Evolutionary conservation across 2,329 filamentous ascomycete species (phyloP), one percentile per base, ranked within the genome.

Genomic region (Capronia americana): DNA sequence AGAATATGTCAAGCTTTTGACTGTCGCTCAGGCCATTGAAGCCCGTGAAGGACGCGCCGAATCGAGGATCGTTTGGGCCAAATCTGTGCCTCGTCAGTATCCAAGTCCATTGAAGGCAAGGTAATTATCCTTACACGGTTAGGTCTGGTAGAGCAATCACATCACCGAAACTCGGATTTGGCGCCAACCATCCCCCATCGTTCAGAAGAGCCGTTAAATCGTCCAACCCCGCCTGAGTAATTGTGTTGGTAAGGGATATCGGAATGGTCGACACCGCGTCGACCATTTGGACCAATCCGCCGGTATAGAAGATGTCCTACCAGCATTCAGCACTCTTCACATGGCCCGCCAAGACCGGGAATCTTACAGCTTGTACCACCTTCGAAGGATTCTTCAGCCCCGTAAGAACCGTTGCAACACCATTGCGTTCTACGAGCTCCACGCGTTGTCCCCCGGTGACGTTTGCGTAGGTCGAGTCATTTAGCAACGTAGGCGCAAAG

Each of bases 151-250:
- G 12, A n/a, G 17, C 5, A 48, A 48, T 48, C 17, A n/a, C 11
- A 48, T 7, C 23, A 23, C 20, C 44, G 11, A 48, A 48, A 2
- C 14, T 4, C 44, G 23, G n/a, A 48, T 5, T 48, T 17, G 44
- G 44, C 23, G 44, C 44, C 44, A 48, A 48, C 44, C 44, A 48
- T 23, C 44, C 44, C 20, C 1, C 44, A 2, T 48, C 23, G 23
- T 48, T 48, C 44, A 48, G 23, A 48, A 48, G 44, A 3, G 44
- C 44, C 44, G 44, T 48, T 23, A 48, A 48, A 48, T 48, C 44
- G 17, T 23, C 23, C 44, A 48, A 11, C 23, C 23, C 6, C 44
- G 44, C 44, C 23, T 48, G 44, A 10, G 17, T 48, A 30, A 55
- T n/a, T 26, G 30, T 20, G 54, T 34, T 11, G 54, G 32, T 5